phyloP scores from a whole-genome alignment of 2,329 filamentous ascomycete species.

The Calonectria crousiana region DNA sequence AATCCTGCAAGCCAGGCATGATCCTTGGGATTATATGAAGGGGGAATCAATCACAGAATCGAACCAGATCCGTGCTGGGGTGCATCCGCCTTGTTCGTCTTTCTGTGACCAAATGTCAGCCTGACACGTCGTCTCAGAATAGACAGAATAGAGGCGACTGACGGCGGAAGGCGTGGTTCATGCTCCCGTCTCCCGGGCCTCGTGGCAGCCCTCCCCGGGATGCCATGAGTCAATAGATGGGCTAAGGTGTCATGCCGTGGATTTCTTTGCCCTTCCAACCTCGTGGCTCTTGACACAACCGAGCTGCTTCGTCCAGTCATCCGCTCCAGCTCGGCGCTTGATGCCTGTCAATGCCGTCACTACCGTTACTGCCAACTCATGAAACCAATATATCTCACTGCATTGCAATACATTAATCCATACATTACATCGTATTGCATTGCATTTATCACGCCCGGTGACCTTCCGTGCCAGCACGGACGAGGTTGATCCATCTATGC shows the following conservation, averaged over 20 bases:
- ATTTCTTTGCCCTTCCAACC: not conserved
- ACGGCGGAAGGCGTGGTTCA: not conserved
- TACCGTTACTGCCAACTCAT: not conserved
- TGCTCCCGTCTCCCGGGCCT: not conserved
- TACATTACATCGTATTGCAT: not conserved
- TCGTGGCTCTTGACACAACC: not conserved
- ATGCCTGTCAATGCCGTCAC: slow-evolving; percentile 6
- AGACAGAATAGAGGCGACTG: not conserved
- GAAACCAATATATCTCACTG: not conserved
- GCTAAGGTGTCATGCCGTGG: not conserved
- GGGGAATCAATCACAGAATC: not conserved
- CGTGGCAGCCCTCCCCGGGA: slow-evolving; percentile 4
- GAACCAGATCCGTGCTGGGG: slow-evolving; percentile 12
- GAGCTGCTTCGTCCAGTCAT: not conserved
- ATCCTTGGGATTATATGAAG: not conserved
- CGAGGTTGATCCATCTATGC: not conserved
- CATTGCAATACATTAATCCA: not conserved
- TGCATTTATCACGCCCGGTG: not conserved
- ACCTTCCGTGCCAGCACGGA: not conserved
- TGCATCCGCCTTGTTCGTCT: not conserved
- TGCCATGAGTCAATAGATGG: not conserved
- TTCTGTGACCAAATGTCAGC: not conserved
- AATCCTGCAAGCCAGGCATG: not conserved
- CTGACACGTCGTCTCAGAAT: slow-evolving; percentile 10
- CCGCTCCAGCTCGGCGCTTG: not conserved